Base-by-base conservation (phyloP, 441 rosid genomes). In the Populus hybrid region DNA sequence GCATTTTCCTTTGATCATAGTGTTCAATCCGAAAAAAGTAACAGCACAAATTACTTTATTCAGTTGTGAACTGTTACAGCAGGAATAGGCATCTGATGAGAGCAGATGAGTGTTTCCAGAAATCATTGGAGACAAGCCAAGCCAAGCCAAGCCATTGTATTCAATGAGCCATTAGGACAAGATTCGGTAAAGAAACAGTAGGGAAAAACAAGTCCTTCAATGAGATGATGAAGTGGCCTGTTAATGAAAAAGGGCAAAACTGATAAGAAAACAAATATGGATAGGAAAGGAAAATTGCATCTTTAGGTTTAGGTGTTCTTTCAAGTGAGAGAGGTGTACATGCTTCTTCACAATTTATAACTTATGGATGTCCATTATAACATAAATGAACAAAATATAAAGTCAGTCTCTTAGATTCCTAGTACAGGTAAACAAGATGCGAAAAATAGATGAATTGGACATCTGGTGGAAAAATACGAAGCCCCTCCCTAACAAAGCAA, bases 281-380 rank as follows among this genome's bases (percentile, higher is more conserved):
- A n/a, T n/a, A n/a, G n/a, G n/a, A 56, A 63, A 12, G 69, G 69
- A 16, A 8, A 68, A 77, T 59, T 50, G 74, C 76, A 45, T 24
- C 45, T 26, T 61, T 29, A 24, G 24, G 66, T 36, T 21, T 69
- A 40, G 33, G 24, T 20, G 33, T 53, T 21, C 61, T 68, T 82
- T 40, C 14, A 10, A 2, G 45, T 40, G 72, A 36, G 31, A 6
- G 28, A 66, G 53, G 73, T 35, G 56, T 45, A 3, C 56, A 68
- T 77, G 68, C 70, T 72, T 77, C 77, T 64, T 64, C 71, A 56
- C 38, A 73, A 69, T 74, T 64, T 67, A 65, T 40, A 69, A 61
- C 71, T 71, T 66, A 67, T 68, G 50, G 69, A 36, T 72, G 75
- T 72, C 67, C 50, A 66, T 69, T 2, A 16, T 59, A 45, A 14